phyloP scores from a whole-genome alignment of 1,284 basidiomycete genomes.

The Xerocomus minutiporus region DNA sequence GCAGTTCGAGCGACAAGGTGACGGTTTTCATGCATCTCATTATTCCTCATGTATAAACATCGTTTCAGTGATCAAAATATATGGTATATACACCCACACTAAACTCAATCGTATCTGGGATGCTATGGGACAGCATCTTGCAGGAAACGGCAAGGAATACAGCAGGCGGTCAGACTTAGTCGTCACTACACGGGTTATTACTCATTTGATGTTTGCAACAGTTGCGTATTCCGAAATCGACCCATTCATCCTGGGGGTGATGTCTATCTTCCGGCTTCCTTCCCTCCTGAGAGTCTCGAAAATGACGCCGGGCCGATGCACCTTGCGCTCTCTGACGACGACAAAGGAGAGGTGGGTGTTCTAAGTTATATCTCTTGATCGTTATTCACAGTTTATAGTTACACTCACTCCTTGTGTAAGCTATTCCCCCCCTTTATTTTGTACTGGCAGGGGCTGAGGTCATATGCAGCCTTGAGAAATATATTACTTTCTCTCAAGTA shows the following conservation, averaged over 20 bases:
- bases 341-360: constrained; percentile 20
- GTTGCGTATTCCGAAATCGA: constrained; percentile 43
- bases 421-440: neutral
- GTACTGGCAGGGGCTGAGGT: constrained; percentile 1
- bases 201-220: constrained; percentile 17
- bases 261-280: constrained; percentile 41
- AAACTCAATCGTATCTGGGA: constrained; percentile 59
- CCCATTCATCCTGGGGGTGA: constrained; percentile 38
- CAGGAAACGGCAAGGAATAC: constrained; percentile 53
- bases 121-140: constrained; percentile 48
- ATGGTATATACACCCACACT: constrained; percentile 60
- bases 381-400: constrained; percentile 35
- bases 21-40: neutral
- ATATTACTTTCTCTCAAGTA: constrained; percentile 56
- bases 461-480: constrained; percentile 55
- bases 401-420: constrained; percentile 56
- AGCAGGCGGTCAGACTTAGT: constrained; percentile 35
- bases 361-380: neutral
- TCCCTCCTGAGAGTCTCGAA: constrained; percentile 30
- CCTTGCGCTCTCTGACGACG: constrained; percentile 20
- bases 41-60: neutral
- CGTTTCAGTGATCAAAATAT: constrained; percentile 49
- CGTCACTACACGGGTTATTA: neutral
- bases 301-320: neutral
- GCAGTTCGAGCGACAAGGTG: constrained; percentile 56